These are phyloP conservation scores for Elsinoe fawcettii DNA, from an alignment of 2,329 filamentous ascomycete genomes.

Conservation along the genomic window DNA sequence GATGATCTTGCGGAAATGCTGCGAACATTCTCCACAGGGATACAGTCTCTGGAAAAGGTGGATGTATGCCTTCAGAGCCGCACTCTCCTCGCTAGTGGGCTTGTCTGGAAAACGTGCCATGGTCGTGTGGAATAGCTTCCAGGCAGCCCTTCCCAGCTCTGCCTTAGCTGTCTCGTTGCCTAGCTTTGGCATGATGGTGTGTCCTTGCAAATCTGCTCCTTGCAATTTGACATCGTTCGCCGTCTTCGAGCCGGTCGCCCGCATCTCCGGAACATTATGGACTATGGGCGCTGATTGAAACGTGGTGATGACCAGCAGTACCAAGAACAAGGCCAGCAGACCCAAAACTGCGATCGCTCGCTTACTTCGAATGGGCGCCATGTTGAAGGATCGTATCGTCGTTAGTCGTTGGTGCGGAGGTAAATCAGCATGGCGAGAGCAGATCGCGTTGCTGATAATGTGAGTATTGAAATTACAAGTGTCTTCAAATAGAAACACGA, in stretches of 20 bases:
- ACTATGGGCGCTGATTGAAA: not conserved
- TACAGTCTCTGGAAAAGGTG: slow-evolving; percentile 58
- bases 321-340: slow-evolving; percentile 11
- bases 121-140: slow-evolving; percentile 60
- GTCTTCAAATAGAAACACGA: not conserved
- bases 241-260: slow-evolving; percentile 18
- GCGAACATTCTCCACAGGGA: slow-evolving; percentile 59
- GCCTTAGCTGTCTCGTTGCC: slow-evolving; percentile 77
- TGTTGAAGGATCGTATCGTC: not conserved
- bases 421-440: not conserved
- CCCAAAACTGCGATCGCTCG: slow-evolving; percentile 2
- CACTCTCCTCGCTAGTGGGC: slow-evolving; percentile 52
- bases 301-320: slow-evolving; percentile 9
- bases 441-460: not conserved
- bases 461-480: not conserved
- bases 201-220: slow-evolving; percentile 47
- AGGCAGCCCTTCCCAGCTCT: slow-evolving; percentile 57
- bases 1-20: slow-evolving; percentile 54
- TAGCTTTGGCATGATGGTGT: slow-evolving; percentile 69
- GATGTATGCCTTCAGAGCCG: slow-evolving; percentile 52
- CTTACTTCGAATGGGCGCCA: not conserved
- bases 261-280: slow-evolving; percentile 14
- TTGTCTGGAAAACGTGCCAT: slow-evolving; percentile 59
- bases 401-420: not conserved
- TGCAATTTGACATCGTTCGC: slow-evolving; percentile 23